phyloP scores from a whole-genome alignment of 176 grass and related monocot genomes.

The Hsuehochloa calcarea region DNA sequence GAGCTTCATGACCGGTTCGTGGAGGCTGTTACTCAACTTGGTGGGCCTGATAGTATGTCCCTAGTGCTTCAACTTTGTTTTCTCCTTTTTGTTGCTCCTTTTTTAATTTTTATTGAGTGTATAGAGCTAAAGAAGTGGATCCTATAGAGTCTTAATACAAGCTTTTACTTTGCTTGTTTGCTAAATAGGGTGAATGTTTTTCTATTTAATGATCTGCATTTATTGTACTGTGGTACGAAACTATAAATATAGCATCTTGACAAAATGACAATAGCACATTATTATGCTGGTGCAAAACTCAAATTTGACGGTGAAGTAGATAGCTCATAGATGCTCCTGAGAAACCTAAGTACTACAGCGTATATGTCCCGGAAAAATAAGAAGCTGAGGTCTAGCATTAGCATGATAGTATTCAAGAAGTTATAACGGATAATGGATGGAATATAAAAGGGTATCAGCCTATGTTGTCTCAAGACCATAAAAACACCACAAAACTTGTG shows the following conservation, averaged over 20 bases:
- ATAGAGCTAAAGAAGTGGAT: neutral
- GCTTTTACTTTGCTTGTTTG: neutral
- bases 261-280: neutral
- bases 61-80: neutral
- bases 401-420: neutral
- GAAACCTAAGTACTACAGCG: neutral
- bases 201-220: neutral
- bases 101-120: neutral
- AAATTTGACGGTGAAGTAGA: neutral
- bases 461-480: neutral
- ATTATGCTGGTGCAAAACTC: neutral
- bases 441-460: neutral
- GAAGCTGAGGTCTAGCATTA: neutral
- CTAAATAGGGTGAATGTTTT: neutral
- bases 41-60: conserved; percentile 72
- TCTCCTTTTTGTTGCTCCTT: neutral
- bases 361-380: neutral
- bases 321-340: neutral
- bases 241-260: neutral
- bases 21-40: conserved; percentile 74
- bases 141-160: neutral
- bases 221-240: neutral
- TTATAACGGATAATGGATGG: neutral
- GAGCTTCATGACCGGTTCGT: conserved; percentile 79
- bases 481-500: neutral